Base-by-base conservation (phyloP, 129 eudicot genomes). In the Rutidosis leptorrhynchoides region DNA sequence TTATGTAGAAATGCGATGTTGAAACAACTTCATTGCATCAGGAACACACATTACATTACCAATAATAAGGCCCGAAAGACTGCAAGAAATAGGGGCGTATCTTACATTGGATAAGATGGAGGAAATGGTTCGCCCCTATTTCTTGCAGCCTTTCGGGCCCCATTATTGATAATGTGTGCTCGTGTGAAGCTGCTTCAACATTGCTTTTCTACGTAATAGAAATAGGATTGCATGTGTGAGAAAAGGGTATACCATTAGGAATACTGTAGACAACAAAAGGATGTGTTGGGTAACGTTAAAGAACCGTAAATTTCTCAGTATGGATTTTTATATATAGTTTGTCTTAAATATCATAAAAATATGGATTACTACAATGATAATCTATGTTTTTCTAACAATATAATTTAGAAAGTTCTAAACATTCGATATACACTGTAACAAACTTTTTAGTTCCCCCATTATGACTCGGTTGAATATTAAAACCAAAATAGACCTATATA, bases 131-230 rank as follows among this genome's bases (percentile, higher is more conserved):
- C 87, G 85, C 14, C 84, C 90, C 89, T 27, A 84, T 84, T 77
- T 93, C 99, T 75, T 93, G 99, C 61, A 93, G 82, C 83, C 99
- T 86, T 85, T 93, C 99, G 1, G 99, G 99, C 14, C 99, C 99
- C 87, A 83, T 93, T 67, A 93, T 93, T 6, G 99, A n/a, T n/a
- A n/a, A n/a, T 0, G 96, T 89, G 84, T 93, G 99, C 80, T 93
- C 98, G 45, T 92, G 96, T 66, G 88, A 84, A 48, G 85, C 79
- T 28, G 95, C 95, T 74, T 82, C 90, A 14, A 56, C 35, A 60
- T 84, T 70, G 6, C 76, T 76, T 71, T 78, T 80, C 99, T 93
- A 56, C 11, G 54, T n/a, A n/a, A n/a, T n/a, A n/a, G n/a, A 48
- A 48, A n/a, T 1, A 35, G 0, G 33, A 22, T 25, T 4, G 7